Evolutionary conservation across 2,329 filamentous ascomycete species (phyloP).

Genomic region (Cladophialophora bantiana): DNA sequence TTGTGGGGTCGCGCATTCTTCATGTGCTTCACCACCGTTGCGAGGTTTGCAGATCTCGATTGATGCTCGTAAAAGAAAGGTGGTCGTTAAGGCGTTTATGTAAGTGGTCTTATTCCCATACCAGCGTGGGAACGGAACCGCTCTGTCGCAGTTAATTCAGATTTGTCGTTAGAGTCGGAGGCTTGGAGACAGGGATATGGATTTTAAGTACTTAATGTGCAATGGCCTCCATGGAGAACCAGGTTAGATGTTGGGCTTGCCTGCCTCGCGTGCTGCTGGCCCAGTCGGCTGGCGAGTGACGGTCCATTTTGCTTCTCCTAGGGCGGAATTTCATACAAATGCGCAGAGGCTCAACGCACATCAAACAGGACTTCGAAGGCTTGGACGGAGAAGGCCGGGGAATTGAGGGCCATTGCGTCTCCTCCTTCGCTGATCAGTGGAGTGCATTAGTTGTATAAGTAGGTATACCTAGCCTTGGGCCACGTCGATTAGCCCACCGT

Average conservation of each 20-base stretch:
- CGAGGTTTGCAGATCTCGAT: neutral
- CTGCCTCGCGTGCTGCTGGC: neutral
- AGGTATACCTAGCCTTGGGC: neutral
- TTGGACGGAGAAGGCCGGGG: neutral
- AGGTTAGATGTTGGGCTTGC: neutral
- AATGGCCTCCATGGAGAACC: too few species aligned
- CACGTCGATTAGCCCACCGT: neutral
- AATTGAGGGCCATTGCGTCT: neutral
- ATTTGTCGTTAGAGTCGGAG: neutral
- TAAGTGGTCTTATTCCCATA: neutral
- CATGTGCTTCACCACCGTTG: conserved; percentile 5
- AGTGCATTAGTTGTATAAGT: neutral
- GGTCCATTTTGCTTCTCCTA: neutral
- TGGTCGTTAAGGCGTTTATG: neutral
- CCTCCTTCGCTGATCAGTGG: conserved; percentile 1
- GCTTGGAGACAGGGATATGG: neutral
- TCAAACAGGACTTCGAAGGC: neutral
- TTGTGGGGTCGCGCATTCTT: neutral
- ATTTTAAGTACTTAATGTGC: too few species aligned
- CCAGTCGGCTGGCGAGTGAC: neutral
- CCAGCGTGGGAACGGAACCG: neutral
- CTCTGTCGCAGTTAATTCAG: neutral
- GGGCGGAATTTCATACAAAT: too few species aligned
- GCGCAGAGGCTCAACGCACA: too few species aligned
- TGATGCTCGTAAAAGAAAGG: neutral